A percentile compares a stretch with the other conserved stretches of the same genome.
Evolutionary conservation across 2,329 filamentous ascomycete genomes (phyloP).

Genomic region (Arthrobotrys entomopaga): DNA sequence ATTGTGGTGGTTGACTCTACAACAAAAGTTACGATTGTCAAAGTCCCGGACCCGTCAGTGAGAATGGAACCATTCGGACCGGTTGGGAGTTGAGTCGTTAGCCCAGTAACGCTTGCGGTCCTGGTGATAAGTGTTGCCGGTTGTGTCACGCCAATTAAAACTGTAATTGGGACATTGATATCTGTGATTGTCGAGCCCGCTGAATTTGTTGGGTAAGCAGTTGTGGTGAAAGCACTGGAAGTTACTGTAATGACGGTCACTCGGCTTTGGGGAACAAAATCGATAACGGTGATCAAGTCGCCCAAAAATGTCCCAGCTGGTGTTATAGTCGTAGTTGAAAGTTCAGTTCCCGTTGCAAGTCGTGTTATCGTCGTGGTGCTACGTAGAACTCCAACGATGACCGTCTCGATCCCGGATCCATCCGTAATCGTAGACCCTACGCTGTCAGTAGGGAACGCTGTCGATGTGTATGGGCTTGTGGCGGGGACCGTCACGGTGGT

Average conservation of each 20-base stretch:
- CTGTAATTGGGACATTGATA: neutral
- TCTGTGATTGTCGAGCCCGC: constrained; percentile 8
- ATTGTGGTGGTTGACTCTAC: neutral
- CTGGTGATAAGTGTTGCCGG: neutral
- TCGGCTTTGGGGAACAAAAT: neutral
- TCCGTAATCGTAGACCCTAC: neutral
- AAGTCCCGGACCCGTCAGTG: neutral
- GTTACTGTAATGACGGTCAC: neutral
- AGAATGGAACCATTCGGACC: neutral
- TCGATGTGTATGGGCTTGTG: neutral
- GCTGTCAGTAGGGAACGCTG: neutral
- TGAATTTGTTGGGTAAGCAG: constrained; percentile 3
- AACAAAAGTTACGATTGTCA: neutral
- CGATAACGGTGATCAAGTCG: neutral
- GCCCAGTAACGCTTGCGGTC: neutral
- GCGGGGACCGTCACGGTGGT: neutral
- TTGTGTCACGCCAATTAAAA: neutral
- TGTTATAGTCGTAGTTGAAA: neutral
- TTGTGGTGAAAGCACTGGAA: neutral
- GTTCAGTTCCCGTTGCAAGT: neutral
- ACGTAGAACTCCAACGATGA: neutral
- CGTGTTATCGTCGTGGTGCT: neutral
- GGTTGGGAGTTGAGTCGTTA: neutral
- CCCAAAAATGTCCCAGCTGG: neutral
- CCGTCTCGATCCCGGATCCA: neutral